Evolutionary conservation across 768 basidiomycete species (phyloP), one percentile per base, ranked within the genome.

Genomic region (Rhizopogon rudus): DNA sequence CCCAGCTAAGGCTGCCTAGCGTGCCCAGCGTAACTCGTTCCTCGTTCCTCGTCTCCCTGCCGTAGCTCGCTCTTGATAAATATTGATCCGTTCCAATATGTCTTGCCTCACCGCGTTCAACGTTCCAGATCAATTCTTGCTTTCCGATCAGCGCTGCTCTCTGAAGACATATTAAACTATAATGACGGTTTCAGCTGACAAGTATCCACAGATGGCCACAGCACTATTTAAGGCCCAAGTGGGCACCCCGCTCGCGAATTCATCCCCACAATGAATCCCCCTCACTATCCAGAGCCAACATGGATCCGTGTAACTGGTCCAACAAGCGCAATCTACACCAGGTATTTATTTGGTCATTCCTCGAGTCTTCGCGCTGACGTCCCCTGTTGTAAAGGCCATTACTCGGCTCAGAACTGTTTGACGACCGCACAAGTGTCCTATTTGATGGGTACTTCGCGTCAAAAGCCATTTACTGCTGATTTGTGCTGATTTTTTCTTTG

Each of bases 341-440:
- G 48, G 48, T 49, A 49, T 37, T 10, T 25, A 3, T 37, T 10
- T 37, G 35, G 20, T 7, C 14, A 49, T 49, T 37, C 1, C 14
- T 13, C 14, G 22, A 22, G 6, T 14, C 14, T 9, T 49, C 39
- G 16, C 8, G 14, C 35, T 37, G 35, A 49, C 22, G 10, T 22
- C 9, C 13, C 39, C 25, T 25, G 25, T 20, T 49, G 0, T 14
- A 49, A 16, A 60, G 60, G 49, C 60, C 55, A 2, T 45, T 61
- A 2, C 43, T 61, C 14, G 60, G 59, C 13, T 61, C 60, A 8
- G 60, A 61, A 25, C 35, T 61, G 14, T 51, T 61, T 20, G 41
- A 51, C 2, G 46, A 61, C n/a, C 43, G 40, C 29, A 50, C 44
- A 25, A 60, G 59, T 20, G 51, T 7, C 20, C 14, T 57, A 8